These are phyloP conservation scores for Botrytis aclada DNA, from an alignment of 2,329 filamentous ascomycete species.

Conservation along the genomic window DNA sequence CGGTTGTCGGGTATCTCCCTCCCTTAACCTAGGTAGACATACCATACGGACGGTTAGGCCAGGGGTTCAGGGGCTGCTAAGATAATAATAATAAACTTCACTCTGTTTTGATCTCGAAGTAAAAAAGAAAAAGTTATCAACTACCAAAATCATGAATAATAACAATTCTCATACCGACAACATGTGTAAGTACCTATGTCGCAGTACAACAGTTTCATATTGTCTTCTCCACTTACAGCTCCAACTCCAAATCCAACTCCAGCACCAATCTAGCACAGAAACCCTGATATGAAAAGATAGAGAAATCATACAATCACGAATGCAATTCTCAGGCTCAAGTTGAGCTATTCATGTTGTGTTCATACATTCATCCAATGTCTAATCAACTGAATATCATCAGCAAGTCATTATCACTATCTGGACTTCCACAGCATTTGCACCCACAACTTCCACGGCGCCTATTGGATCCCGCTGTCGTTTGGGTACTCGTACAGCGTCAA, in stretches of 20 bases:
- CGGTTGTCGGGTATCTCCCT: constrained; percentile 2
- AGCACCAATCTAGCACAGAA: neutral
- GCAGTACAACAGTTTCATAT: neutral
- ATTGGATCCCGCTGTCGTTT: constrained; percentile 7
- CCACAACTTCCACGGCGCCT: neutral
- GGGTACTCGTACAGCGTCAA: neutral
- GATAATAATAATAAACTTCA: neutral
- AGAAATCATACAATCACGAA: neutral
- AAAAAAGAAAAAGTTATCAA: neutral
- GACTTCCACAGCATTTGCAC: neutral
- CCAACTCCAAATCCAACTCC: neutral
- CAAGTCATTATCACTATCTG: neutral
- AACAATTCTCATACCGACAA: neutral
- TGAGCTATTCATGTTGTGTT: neutral
- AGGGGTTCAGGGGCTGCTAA: neutral
- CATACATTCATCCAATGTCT: neutral
- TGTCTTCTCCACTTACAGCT: too few relatives aligned
- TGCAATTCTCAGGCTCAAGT: neutral
- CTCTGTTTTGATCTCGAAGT: neutral
- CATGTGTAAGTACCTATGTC: constrained; percentile 6
- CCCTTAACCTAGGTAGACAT: neutral
- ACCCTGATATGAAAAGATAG: neutral
- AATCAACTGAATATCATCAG: neutral
- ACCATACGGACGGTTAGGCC: neutral
- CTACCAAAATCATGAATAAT: neutral